Conservation (phyloP, 139 green algal species). For the Chlamydomonas sp. region DNA sequence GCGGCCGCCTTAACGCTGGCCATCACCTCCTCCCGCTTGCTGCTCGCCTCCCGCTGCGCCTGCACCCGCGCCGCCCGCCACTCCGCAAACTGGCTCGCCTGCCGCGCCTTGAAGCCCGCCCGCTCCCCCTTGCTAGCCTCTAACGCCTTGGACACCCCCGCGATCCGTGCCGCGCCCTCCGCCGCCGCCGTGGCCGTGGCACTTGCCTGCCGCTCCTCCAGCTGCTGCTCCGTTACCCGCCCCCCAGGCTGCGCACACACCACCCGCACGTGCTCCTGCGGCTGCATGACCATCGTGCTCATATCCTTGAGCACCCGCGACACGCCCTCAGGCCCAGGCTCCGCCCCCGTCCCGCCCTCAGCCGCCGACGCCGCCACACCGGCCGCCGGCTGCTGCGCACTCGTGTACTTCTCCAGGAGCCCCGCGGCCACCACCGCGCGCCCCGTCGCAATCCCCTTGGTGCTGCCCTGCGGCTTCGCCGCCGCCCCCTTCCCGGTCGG, state of each 20-base stretch:
- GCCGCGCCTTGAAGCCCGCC: not conserved
- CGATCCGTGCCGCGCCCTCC: not conserved
- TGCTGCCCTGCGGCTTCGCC: not conserved
- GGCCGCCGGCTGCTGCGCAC: not conserved
- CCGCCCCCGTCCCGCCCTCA: not conserved
- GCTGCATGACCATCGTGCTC: slow-evolving; percentile 17
- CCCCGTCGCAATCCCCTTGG: not conserved
- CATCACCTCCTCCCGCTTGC: slow-evolving; percentile 24
- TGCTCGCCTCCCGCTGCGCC: slow-evolving; percentile 3
- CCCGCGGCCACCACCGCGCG: slow-evolving; percentile 16
- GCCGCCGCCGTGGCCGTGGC: slow-evolving; percentile 9
- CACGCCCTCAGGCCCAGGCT: not conserved
- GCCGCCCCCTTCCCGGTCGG: slow-evolving; percentile 7
- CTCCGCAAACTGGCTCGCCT: slow-evolving; percentile 40
- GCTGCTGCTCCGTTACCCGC: slow-evolving; percentile 14
- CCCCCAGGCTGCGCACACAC: not conserved
- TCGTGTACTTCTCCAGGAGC: slow-evolving; percentile 34
- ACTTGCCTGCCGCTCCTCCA: slow-evolving; percentile 5
- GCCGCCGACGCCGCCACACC: not conserved
- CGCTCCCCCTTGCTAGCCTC: slow-evolving; percentile 27
- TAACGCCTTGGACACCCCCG: not conserved
- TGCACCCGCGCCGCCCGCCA: slow-evolving; percentile 23
- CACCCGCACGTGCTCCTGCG: not conserved
- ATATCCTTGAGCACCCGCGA: slow-evolving; percentile 43
- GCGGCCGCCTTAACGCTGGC: slow-evolving; percentile 10